Base-by-base conservation (phyloP, 192 early-diverging fungal genomes). In the Lobosporangium transversale region DNA sequence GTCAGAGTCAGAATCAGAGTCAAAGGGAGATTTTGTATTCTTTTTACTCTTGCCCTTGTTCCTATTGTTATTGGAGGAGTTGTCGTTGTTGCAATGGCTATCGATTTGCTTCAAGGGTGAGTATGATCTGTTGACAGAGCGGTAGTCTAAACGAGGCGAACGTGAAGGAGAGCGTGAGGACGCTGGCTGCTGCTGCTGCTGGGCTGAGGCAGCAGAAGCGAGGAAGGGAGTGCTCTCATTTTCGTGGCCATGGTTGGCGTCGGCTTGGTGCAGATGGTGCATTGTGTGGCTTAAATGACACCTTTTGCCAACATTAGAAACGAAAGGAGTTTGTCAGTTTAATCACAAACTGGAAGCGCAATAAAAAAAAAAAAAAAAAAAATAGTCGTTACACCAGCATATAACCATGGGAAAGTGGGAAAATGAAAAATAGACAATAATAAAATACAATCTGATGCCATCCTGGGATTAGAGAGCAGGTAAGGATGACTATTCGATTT, bases 281-380 rank as follows among this genome's bases (percentile, higher is more conserved):
- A 65, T 65, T 44, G 11, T 65, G 62, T 65, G 62, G 62, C 62
- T 65, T 53, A 32, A 9, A 62, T 62, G 31, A 20, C 48, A 36
- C 59, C 45, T 37, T 58, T 43, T 37, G 23, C 35, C 20, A 21
- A 40, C 14, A 14, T 40, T 10, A 14, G 37, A 40, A 7, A 40
- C 7, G 37, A 14, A 40, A 10, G 7, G 7, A 10, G 8, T 40
- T 40, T 40, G 37, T 40, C 37, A 40, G 37, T 26, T 44, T 17
- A 48, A 18, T 9, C 45, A 48, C n/a, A 5, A 48, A 21, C 10
- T n/a, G 5, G 15, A 48, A 4, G 9, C 20, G 45, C 45, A n/a
- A 8, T n/a, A 8, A 21, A 48, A 14, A 40, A 14, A 7, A 40
- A 40, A 10, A 40, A 40, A 40, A 40, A 40, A 14, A 10, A 14